These are phyloP conservation scores for Yarrowia yakushimensis DNA, from an alignment of 805 yeast genomes.

Conservation along the genomic window DNA sequence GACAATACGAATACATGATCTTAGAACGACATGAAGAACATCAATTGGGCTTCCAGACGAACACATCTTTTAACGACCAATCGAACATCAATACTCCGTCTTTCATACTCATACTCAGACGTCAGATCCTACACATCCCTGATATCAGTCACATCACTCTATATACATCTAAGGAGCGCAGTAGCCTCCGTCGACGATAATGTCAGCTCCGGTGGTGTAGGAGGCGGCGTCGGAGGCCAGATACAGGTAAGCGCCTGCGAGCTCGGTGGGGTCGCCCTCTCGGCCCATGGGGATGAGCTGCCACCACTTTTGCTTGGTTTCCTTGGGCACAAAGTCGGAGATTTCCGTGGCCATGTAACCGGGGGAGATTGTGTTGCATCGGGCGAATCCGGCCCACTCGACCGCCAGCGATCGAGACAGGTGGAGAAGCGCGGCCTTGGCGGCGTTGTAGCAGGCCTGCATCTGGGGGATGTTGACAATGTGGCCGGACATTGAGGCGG, in stretches of 20 bases:
- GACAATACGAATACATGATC: no score
- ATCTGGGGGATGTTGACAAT: conserved; percentile 82
- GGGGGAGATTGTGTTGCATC: conserved; percentile 78
- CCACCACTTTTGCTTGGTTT: conserved; percentile 50
- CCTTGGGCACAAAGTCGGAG: conserved; percentile 47
- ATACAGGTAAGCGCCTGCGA: conserved; percentile 75
- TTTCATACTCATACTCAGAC: no score
- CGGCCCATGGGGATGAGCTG: conserved; percentile 64
- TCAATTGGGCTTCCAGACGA: no score
- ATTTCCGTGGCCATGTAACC: conserved; percentile 81
- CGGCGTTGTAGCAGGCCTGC: conserved; percentile 82
- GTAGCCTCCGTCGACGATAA: conserved; percentile 79
- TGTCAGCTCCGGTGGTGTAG: conserved; percentile 74
- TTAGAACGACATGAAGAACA: no score
- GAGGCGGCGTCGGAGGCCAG: conserved; percentile 78
- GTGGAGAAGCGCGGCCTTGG: conserved; percentile 80
- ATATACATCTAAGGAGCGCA: conserved; percentile 42
- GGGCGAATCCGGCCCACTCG: conserved; percentile 87
- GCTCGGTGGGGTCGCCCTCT: conserved; percentile 67
- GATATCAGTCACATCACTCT: not conserved
- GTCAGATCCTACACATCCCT: not conserved
- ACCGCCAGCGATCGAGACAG: conserved; percentile 74
- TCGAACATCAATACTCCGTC: no score
- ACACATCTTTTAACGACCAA: no score
- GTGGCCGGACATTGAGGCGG: conserved; percentile 88